Conservation (phyloP, 352 stramenopile species). For the Sclerospora graminicola region DNA sequence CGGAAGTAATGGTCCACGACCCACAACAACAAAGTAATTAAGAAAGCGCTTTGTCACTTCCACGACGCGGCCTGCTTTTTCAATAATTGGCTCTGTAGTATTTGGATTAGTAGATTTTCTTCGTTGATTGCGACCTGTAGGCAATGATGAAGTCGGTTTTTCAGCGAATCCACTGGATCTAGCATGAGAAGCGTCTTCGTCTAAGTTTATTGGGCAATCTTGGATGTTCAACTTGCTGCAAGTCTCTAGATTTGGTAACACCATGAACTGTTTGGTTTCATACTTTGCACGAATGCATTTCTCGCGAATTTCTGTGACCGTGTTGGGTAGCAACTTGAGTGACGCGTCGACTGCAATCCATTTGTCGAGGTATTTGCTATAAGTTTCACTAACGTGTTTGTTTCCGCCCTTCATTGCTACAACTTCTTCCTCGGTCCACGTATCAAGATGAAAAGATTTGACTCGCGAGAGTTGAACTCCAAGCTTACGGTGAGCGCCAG, state of each 20-base stretch:
- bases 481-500: conserved; percentile 90
- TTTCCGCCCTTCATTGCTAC: conserved; percentile 65
- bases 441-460: conserved; percentile 73
- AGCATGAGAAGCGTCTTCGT: no score
- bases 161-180: no score
- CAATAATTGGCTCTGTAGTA: no score
- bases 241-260: conserved; percentile 24
- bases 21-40: no score
- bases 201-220: no score
- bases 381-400: conserved; percentile 46
- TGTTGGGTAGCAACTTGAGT: conserved; percentile 28
- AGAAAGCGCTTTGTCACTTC: no score
- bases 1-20: no score
- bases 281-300: conserved; percentile 64
- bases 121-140: no score
- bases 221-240: no score
- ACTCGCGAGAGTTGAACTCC: conserved; percentile 90
- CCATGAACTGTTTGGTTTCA: conserved; percentile 51
- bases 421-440: conserved; percentile 67
- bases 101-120: no score
- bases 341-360: conserved; percentile 35
- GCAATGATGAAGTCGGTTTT: no score
- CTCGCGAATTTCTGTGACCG: conserved; percentile 32
- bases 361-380: conserved; percentile 44
- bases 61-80: no score